A percentile compares a stretch with the other conserved stretches of the same genome.
These are phyloP conservation scores for Solanum chmielewskii DNA, from an alignment of 257 asterid species.

Conservation along the genomic window DNA sequence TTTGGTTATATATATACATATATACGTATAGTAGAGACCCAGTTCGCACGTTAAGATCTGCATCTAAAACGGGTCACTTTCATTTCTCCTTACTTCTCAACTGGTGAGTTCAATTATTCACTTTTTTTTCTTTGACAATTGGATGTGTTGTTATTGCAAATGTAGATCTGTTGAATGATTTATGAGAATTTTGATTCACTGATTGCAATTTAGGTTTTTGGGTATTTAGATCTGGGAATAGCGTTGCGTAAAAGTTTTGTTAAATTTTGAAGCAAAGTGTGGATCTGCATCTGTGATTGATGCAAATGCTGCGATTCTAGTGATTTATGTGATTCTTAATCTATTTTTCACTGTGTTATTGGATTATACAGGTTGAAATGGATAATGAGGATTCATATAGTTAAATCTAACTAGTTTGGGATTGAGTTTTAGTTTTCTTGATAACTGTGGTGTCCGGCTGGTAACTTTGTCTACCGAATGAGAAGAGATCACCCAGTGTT, in stretches of 20 bases:
- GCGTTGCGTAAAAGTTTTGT: constrained; percentile 1
- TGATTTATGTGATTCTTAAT: background rate
- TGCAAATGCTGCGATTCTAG: background rate
- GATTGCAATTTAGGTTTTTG: constrained; percentile 16
- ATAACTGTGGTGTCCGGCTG: background rate
- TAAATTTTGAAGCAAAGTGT: background rate
- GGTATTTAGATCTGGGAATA: constrained; percentile 27
- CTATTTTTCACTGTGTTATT: background rate
- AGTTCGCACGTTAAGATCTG: background rate
- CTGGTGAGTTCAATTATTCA: background rate
- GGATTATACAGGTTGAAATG: background rate
- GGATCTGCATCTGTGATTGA: background rate
- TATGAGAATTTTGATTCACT: constrained; percentile 2
- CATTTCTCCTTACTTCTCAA: background rate
- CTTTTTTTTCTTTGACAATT: background rate
- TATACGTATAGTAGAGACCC: background rate
- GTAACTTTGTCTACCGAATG: background rate
- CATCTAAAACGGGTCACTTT: background rate
- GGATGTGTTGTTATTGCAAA: background rate
- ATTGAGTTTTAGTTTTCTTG: background rate
- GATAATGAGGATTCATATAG: background rate
- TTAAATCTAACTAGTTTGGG: background rate
- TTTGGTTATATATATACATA: background rate
- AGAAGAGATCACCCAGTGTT: background rate
- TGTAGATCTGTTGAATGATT: background rate